Evolutionary conservation across 169 alveolate genomes (phyloP).

Genomic region (Plasmodium blacklocki): DNA sequence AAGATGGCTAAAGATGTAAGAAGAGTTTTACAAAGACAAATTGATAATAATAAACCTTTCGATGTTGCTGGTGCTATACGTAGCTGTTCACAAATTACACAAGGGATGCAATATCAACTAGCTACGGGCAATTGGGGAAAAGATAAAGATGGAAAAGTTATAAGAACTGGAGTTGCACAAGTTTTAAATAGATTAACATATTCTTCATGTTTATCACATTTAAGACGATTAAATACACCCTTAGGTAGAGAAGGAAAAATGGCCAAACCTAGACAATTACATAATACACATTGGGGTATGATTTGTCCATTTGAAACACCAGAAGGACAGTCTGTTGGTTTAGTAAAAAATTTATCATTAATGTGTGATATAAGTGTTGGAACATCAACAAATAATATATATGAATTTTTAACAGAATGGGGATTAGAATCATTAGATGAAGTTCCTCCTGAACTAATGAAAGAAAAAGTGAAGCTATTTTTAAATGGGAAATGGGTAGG

Average conservation of each 20-base stretch:
- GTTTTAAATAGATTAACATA: slow-evolving; percentile 98
- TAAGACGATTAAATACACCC: slow-evolving; percentile 99
- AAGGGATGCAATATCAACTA: slow-evolving; percentile 91
- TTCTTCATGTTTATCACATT: slow-evolving; percentile 97
- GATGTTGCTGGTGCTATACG: slow-evolving; percentile 94
- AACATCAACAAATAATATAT: slow-evolving; percentile 89
- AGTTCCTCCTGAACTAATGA: slow-evolving; percentile 91
- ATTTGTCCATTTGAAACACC: slow-evolving; percentile 99
- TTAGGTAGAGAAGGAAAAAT: slow-evolving; percentile 98
- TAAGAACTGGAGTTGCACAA: slow-evolving; percentile 97
- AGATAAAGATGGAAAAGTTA: slow-evolving; percentile 96
- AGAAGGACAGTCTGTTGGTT: slow-evolving; percentile 99
- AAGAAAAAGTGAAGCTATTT: slow-evolving; percentile 94
- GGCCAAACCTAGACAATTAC: slow-evolving; percentile 99
- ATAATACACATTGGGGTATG: slow-evolving; percentile 99
- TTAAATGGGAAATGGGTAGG: slow-evolving; percentile 98
- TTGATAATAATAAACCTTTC: slow-evolving; percentile 92
- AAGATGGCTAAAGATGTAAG: slow-evolving; percentile 95
- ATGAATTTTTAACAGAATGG: slow-evolving; percentile 91
- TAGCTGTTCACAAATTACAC: slow-evolving; percentile 92
- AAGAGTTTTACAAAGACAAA: slow-evolving; percentile 92
- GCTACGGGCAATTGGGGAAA: slow-evolving; percentile 98
- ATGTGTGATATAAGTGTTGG: slow-evolving; percentile 99
- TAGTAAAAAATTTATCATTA: slow-evolving; percentile 98
- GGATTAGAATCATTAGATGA: slow-evolving; percentile 93